phyloP scores from a whole-genome alignment of 2,329 filamentous ascomycete species.

The Aureobasidium pullulans region DNA sequence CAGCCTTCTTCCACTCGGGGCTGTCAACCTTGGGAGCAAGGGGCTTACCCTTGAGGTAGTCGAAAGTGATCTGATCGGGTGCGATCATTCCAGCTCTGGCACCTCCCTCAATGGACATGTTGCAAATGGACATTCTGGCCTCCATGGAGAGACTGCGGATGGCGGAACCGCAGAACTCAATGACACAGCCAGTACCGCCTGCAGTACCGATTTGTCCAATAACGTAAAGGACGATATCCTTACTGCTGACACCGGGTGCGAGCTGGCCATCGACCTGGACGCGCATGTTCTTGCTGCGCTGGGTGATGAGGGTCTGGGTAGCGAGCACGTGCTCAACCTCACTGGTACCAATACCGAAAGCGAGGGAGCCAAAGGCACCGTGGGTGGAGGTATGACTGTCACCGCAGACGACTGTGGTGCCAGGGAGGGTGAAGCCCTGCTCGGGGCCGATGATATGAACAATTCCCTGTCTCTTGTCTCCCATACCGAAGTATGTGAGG shows the following conservation, averaged over 20 bases:
- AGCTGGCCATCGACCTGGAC: slow-evolving; percentile 91
- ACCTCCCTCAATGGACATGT: slow-evolving; percentile 97
- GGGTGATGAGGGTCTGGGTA: slow-evolving; percentile 90
- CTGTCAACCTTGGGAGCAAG: slow-evolving; percentile 79
- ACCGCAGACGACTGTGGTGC: slow-evolving; percentile 93
- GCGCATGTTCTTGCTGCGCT: slow-evolving; percentile 97
- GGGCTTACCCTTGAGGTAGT: slow-evolving; percentile 87
- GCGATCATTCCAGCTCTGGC: slow-evolving; percentile 95
- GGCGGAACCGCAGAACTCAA: slow-evolving; percentile 94
- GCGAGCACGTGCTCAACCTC: slow-evolving; percentile 98
- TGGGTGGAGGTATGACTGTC: slow-evolving; percentile 98
- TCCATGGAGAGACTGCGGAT: slow-evolving; percentile 86
- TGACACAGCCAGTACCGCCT: slow-evolving; percentile 87
- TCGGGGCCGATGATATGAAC: slow-evolving; percentile 98
- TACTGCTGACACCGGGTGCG: slow-evolving; percentile 84
- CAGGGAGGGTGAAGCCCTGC: slow-evolving; percentile 96
- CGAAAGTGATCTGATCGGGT: slow-evolving; percentile 86
- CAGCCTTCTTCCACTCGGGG: slow-evolving; percentile 81
- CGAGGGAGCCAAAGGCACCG: slow-evolving; percentile 88
- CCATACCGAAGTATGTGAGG: slow-evolving; percentile 93
- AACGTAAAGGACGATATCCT: slow-evolving; percentile 87
- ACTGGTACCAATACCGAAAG: slow-evolving; percentile 94
- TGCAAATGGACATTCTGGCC: slow-evolving; percentile 98
- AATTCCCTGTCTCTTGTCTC: slow-evolving; percentile 94
- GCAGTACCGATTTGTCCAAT: slow-evolving; percentile 94